Evolutionary conservation across 352 stramenopile species (phyloP).

Genomic region (Phytophthora nicotianae): DNA sequence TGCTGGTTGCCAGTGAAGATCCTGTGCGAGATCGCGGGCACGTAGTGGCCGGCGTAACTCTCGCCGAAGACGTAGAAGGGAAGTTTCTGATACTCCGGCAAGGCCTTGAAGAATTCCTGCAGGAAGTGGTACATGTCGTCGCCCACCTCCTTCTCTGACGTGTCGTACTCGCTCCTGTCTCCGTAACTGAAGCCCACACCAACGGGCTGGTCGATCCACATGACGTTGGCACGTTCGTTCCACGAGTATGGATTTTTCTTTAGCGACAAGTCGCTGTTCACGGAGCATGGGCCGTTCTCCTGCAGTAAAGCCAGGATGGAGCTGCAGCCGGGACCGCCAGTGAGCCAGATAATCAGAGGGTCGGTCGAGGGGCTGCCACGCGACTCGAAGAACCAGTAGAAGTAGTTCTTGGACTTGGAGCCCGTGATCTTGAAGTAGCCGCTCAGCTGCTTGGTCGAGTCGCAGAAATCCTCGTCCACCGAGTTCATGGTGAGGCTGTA

Average conservation of each 20-base stretch:
- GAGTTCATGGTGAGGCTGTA: slow-evolving; percentile 60
- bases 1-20: slow-evolving; percentile 81
- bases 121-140: slow-evolving; percentile 97
- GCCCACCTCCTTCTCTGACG: slow-evolving; percentile 91
- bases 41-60: slow-evolving; percentile 95
- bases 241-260: slow-evolving; percentile 92
- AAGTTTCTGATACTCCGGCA: slow-evolving; percentile 90
- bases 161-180: slow-evolving; percentile 86
- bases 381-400: slow-evolving; percentile 98
- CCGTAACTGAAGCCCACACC: slow-evolving; percentile 96
- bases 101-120: slow-evolving; percentile 91
- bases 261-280: slow-evolving; percentile 92
- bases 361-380: slow-evolving; percentile 79
- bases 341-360: slow-evolving; percentile 97
- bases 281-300: slow-evolving; percentile 96
- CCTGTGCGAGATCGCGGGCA: slow-evolving; percentile 78
- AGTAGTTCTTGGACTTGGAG: slow-evolving; percentile 93
- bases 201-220: slow-evolving; percentile 97
- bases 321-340: slow-evolving; percentile 95
- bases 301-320: slow-evolving; percentile 92
- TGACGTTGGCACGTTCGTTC: slow-evolving; percentile 94
- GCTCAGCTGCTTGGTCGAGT: slow-evolving; percentile 78
- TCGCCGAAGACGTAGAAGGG: slow-evolving; percentile 96
- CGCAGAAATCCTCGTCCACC: slow-evolving; percentile 70
- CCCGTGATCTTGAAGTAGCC: slow-evolving; percentile 87